phyloP scores from a whole-genome alignment of 2,329 filamentous ascomycete species.

The Stemphylium beticola region DNA sequence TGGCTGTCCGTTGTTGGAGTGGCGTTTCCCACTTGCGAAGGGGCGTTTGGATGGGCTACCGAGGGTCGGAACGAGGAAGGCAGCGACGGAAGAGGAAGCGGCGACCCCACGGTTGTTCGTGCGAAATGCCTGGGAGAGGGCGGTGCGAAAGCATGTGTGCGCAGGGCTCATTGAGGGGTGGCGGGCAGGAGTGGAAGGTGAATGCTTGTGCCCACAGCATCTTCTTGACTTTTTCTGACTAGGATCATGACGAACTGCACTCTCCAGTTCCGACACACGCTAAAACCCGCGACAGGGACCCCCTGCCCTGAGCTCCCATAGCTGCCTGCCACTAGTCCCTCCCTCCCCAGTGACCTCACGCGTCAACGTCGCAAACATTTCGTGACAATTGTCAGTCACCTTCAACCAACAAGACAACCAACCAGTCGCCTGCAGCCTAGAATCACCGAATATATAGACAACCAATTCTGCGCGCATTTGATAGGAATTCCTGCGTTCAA shows the following conservation, averaged over 20 bases:
- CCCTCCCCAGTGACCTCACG: constrained; percentile 16
- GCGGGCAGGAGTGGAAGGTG: constrained; percentile 20
- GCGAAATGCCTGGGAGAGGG: constrained; percentile 46
- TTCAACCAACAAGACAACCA: background rate
- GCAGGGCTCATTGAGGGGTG: constrained; percentile 47
- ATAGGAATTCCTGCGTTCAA: background rate
- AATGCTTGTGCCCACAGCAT: constrained; percentile 22
- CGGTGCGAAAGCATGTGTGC: constrained; percentile 47
- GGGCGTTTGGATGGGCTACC: constrained; percentile 29
- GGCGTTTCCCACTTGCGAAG: constrained; percentile 33
- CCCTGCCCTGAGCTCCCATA: constrained; percentile 9
- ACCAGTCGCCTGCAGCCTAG: background rate
- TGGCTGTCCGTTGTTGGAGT: constrained; percentile 12
- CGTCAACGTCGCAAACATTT: constrained; percentile 15
- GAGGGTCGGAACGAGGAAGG: constrained; percentile 45
- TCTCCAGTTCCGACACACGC: constrained; percentile 18
- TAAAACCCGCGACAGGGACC: constrained; percentile 9
- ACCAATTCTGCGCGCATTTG: constrained; percentile 2
- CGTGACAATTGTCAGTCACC: constrained; percentile 9
- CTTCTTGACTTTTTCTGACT: constrained; percentile 34
- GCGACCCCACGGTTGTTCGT: constrained; percentile 26
- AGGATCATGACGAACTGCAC: constrained; percentile 29
- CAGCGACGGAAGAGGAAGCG: constrained; percentile 34
- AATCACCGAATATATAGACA: constrained; percentile 2
- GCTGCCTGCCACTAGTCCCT: constrained; percentile 17